Evolutionary conservation across 83 land plant species (phyloP).

Genomic region (Larix sibirica): DNA sequence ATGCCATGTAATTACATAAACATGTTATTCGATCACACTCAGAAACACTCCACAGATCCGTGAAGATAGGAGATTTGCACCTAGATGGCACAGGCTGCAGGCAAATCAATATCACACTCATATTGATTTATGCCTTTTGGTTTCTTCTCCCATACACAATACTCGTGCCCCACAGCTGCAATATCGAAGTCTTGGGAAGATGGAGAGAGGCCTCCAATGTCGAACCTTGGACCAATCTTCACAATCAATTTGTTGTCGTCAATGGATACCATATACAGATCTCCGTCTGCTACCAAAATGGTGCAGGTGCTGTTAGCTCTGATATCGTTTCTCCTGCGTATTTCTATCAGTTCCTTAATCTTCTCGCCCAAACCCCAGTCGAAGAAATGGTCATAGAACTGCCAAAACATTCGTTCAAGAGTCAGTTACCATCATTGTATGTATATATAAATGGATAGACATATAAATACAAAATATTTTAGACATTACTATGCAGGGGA

Average conservation of each 20-base stretch:
- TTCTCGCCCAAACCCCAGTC: conserved; percentile 47
- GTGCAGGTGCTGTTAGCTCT: conserved; percentile 33
- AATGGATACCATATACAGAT: conserved; percentile 45
- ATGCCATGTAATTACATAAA: too few relatives aligned
- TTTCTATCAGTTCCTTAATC: conserved; percentile 22
- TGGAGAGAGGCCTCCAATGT: conserved; percentile 41
- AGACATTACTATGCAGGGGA: conserved; percentile 36
- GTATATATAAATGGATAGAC: background rate
- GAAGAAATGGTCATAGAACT: conserved; percentile 57
- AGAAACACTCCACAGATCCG: too few relatives aligned
- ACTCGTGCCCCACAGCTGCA: conserved; percentile 40
- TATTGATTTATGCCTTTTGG: too few relatives aligned
- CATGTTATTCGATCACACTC: too few relatives aligned
- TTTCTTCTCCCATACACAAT: conserved; percentile 53
- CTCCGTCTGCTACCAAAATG: conserved; percentile 36
- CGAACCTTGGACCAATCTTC: conserved; percentile 50
- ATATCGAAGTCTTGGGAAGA: conserved; percentile 22
- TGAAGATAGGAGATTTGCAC: too few relatives aligned
- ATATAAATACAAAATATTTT: background rate
- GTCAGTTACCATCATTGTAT: background rate
- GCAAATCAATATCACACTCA: too few relatives aligned
- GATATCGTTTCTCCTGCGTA: conserved; percentile 39
- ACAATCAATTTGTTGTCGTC: conserved; percentile 36
- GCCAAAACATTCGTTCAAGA: conserved; percentile 13
- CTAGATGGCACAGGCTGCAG: too few relatives aligned